Evolutionary conservation across 345 rosid genomes (phyloP).

Genomic region (Erucastrum elatum): DNA sequence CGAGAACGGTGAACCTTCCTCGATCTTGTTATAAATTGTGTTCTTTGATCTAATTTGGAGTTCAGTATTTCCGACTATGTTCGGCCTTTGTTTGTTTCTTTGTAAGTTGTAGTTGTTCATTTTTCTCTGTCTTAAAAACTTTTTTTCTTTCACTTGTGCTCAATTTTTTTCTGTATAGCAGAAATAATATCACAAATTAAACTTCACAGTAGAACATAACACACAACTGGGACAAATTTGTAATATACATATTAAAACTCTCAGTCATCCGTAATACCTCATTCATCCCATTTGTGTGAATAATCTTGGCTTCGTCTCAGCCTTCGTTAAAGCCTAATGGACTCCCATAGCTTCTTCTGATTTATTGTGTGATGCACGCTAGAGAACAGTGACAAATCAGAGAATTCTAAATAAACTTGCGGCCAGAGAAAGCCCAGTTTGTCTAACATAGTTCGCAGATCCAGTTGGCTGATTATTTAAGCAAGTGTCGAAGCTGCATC

Average conservation of each 20-base stretch:
- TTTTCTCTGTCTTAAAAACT: no score
- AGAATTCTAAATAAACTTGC: constrained; percentile 21
- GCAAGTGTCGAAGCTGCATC: constrained; percentile 43
- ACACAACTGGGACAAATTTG: neutral
- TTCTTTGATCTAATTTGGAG: no score
- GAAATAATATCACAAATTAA: neutral
- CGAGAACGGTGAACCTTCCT: neutral
- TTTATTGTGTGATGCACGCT: no score
- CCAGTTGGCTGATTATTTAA: constrained; percentile 37
- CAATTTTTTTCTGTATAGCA: no score
- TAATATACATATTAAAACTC: constrained; percentile 24
- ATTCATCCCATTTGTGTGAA: constrained; percentile 38
- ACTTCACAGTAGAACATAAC: neutral
- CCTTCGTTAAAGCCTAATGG: no score
- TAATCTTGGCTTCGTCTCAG: neutral
- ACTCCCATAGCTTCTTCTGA: no score
- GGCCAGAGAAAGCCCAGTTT: constrained; percentile 24
- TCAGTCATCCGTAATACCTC: constrained; percentile 37
- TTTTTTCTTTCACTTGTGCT: no score
- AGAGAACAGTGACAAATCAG: neutral
- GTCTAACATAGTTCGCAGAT: constrained; percentile 45
- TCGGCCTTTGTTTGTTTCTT: no score
- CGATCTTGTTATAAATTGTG: constrained; percentile 5
- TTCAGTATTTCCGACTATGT: no score
- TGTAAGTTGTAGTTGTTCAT: no score